Evolutionary conservation across 345 rosid genomes (phyloP), one percentile per base, ranked within the genome.

Genomic region (Capsella bursapastoris): DNA sequence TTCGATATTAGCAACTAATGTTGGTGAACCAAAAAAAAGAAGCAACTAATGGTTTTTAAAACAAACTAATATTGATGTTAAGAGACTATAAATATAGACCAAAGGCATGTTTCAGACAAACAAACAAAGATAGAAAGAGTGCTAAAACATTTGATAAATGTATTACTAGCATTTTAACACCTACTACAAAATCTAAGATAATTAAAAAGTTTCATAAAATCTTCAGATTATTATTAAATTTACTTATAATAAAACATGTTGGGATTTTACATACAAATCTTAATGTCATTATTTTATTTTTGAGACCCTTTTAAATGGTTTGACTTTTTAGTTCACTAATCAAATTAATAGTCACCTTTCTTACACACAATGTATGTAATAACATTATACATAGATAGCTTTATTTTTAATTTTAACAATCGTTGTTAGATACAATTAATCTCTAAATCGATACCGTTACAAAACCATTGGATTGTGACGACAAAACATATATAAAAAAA

Each of bases 401-500:
- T 22, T 22, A 22, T 22, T 22, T 22, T 22, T 22, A 22, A 22
- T 22, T 2, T 22, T 22, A 22, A 22, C 25, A 22, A 22, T 22
- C 25, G 25, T 22, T 22, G 25, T 22, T 22, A 22, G 25, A 22
- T 22, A 22, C 25, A 22, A 22, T 22, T 22, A 22, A 22, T 22
- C 25, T 1, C 25, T 22, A 14, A 66, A 50, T 22, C 35, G 14
- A 66, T 13, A 66, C 60, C 37, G 61, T 52, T 65, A 73, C 16
- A 18, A 65, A 45, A 49, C 41, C 52, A 58, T 31, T 15, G 52
- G 66, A 65, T 2, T 28, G 34, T 60, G 58, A 65, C n/a, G 48
- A 47, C 58, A 55, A 73, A 4, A 22, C 2, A 22, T 22, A 22
- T 22, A 22, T 22, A 22, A 9, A 55, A 55, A 35, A 63, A 50